Conservation (phyloP, 306 rosid genomes). For the Sechiopsis laciniata region DNA sequence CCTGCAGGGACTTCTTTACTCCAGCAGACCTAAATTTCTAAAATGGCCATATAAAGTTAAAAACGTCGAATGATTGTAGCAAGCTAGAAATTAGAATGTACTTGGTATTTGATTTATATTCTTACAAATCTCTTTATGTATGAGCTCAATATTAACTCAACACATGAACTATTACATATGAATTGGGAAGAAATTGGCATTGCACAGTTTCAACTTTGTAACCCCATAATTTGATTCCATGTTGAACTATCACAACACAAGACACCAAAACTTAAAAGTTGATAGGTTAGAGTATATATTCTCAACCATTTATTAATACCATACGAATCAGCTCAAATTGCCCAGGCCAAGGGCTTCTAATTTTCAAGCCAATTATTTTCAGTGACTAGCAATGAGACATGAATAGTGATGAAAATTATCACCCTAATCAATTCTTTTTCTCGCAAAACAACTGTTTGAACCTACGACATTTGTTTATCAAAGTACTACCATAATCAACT, state of each 20-base stretch:
- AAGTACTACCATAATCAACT: neutral
- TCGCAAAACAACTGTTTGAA: too few relatives aligned
- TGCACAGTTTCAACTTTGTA: neutral
- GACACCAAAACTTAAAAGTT: neutral
- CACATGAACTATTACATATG: neutral
- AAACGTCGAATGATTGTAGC: neutral
- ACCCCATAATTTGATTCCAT: neutral
- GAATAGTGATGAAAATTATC: neutral
- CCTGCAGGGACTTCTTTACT: slow-evolving; percentile 57
- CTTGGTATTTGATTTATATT: too few relatives aligned
- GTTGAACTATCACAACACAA: neutral
- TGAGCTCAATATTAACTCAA: too few relatives aligned
- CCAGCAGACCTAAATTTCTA: slow-evolving; percentile 89
- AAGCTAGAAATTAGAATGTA: too few relatives aligned
- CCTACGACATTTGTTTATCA: too few relatives aligned
- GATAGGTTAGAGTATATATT: neutral
- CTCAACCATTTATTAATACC: neutral
- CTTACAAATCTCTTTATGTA: too few relatives aligned
- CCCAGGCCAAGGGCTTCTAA: neutral
- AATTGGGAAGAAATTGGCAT: neutral
- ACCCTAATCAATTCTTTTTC: too few relatives aligned
- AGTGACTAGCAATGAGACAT: neutral
- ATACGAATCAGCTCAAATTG: neutral
- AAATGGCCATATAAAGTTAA: slow-evolving; percentile 21
- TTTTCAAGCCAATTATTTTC: neutral